phyloP scores from a whole-genome alignment of 75 land plant species.

The Selaginella tamariscina region DNA sequence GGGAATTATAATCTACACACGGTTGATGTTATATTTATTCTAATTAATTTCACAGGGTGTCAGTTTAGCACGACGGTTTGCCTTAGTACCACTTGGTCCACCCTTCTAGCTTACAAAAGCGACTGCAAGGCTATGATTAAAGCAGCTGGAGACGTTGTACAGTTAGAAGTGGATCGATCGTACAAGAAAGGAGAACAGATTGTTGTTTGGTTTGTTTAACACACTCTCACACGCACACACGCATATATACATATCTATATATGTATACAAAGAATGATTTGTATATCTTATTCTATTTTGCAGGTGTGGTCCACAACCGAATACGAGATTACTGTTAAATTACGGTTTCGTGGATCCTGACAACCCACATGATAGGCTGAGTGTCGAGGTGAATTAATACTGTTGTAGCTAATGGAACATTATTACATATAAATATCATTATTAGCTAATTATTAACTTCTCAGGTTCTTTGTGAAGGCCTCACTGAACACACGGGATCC shows the following conservation, averaged over 20 bases:
- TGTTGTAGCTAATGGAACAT: slow-evolving; percentile 1
- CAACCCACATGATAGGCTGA: slow-evolving; percentile 77
- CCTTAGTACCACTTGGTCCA: slow-evolving; percentile 91
- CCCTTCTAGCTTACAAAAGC: slow-evolving; percentile 90
- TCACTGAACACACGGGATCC: slow-evolving; percentile 85
- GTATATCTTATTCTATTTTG: background rate
- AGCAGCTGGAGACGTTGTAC: slow-evolving; percentile 68
- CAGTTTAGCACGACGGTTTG: slow-evolving; percentile 83
- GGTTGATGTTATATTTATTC: slow-evolving; percentile 5
- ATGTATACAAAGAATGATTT: background rate
- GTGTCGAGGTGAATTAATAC: slow-evolving; percentile 46
- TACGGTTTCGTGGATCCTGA: slow-evolving; percentile 99
- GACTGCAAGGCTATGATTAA: slow-evolving; percentile 96
- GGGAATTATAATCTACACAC: background rate
- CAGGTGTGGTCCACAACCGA: slow-evolving; percentile 99
- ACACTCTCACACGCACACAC: background rate
- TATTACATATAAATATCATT: background rate
- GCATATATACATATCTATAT: too few relatives aligned
- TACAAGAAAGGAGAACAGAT: slow-evolving; percentile 87
- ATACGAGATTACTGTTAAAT: slow-evolving; percentile 76
- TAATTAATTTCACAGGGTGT: slow-evolving; percentile 64
- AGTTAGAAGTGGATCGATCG: slow-evolving; percentile 84
- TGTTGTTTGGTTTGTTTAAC: slow-evolving; percentile 59
- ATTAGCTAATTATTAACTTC: slow-evolving; percentile 4
- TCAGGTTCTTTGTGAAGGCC: slow-evolving; percentile 39